Percentiles rank a stretch among this genome's conserved stretches.
These are phyloP conservation scores for Aspergillus nidulans DNA, from an alignment of 495 filamentous ascomycete genomes.

Conservation along the genomic window DNA sequence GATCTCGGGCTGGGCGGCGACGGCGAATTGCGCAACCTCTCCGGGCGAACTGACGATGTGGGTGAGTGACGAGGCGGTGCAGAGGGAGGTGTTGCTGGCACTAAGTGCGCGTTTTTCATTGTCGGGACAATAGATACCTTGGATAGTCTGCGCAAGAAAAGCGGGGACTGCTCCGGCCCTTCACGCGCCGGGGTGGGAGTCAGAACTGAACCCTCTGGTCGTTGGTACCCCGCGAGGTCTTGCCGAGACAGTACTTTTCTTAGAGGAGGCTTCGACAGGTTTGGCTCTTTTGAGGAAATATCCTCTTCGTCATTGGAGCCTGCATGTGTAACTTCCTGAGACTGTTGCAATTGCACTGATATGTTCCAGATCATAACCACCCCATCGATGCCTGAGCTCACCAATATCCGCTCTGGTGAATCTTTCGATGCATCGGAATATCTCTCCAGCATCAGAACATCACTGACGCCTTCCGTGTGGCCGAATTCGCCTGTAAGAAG, in stretches of 20 bases:
- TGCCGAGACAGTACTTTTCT: constrained; percentile 70
- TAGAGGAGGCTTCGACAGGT: constrained; percentile 60
- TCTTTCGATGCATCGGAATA: constrained; percentile 36
- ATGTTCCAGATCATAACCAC: constrained; percentile 83
- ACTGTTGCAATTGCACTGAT: constrained; percentile 36
- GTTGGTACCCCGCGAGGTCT: constrained; percentile 73
- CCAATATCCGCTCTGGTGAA: constrained; percentile 44
- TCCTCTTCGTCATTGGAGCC: constrained; percentile 29
- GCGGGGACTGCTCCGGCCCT: constrained; percentile 49
- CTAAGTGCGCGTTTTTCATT: constrained; percentile 23
- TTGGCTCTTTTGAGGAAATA: constrained; percentile 46
- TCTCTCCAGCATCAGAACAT: constrained; percentile 64
- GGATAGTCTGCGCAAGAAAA: constrained; percentile 56
- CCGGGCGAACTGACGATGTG: constrained; percentile 21
- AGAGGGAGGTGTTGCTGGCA: constrained; percentile 29
- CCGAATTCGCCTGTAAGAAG: constrained; percentile 88
- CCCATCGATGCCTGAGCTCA: constrained; percentile 77
- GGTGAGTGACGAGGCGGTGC: constrained; percentile 36
- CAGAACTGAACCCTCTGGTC: constrained; percentile 39
- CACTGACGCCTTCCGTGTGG: constrained; percentile 87
- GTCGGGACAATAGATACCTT: constrained; percentile 37
- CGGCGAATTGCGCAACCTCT: constrained; percentile 38
- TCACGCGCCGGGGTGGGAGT: constrained; percentile 53
- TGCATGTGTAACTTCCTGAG: constrained; percentile 24
- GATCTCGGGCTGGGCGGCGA: constrained; percentile 41